Percentiles rank a stretch among this genome's conserved stretches.
Conservation (phyloP, 345 rosid species). For the Ceriops tagal region DNA sequence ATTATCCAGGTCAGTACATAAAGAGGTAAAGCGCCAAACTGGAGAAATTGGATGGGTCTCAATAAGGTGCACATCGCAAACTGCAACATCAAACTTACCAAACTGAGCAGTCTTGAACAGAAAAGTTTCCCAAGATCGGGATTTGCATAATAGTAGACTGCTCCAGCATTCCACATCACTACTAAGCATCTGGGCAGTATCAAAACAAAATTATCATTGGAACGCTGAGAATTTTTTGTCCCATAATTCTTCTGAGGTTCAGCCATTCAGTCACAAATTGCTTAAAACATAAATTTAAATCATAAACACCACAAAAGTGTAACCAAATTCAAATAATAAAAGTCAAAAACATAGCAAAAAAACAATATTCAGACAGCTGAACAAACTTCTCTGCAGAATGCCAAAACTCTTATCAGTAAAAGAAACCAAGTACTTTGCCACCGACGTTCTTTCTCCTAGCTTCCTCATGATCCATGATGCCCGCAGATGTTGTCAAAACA, state of each 20-base stretch:
- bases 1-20: no score
- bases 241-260: neutral
- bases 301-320: neutral
- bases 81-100: no score
- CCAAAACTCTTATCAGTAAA: conserved; percentile 39
- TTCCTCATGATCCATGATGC: conserved; percentile 90
- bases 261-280: neutral
- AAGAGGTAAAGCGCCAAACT: no score
- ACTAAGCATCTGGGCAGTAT: no score
- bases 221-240: no score
- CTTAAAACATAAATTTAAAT: neutral
- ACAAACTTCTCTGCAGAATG: conserved; percentile 6
- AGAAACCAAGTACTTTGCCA: conserved; percentile 78
- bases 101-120: no score
- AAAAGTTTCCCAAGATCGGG: neutral
- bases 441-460: conserved; percentile 86
- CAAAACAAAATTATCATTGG: no score
- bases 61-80: no score
- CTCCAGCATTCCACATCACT: no score
- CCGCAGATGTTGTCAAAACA: conserved; percentile 78
- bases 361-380: neutral
- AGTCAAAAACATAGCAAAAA: conserved; percentile 2
- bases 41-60: no score
- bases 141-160: no score
- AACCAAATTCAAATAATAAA: neutral